These are phyloP conservation scores for Heritiera littoralis DNA, from an alignment of 345 rosid genomes.

Conservation along the genomic window DNA sequence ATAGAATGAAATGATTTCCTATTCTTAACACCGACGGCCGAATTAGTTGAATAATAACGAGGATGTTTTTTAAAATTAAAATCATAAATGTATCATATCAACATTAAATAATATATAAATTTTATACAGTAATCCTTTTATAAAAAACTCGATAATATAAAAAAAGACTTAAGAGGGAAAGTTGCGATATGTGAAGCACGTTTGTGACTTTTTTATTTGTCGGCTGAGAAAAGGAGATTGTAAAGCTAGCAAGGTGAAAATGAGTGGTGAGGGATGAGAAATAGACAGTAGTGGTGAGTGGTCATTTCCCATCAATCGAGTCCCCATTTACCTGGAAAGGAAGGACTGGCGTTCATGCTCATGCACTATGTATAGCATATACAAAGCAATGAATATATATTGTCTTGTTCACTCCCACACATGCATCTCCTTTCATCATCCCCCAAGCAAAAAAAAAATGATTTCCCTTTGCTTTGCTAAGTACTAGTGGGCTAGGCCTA, in stretches of 20 bases:
- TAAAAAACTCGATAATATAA: too few species aligned
- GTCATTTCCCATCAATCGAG: background rate
- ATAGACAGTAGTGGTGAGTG: background rate
- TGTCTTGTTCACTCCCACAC: background rate
- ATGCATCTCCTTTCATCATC: background rate
- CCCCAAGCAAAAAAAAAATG: background rate
- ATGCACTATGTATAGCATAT: background rate
- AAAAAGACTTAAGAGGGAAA: too few species aligned
- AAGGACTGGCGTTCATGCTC: background rate
- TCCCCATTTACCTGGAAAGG: background rate
- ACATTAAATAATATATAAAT: too few species aligned
- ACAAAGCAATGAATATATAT: background rate
- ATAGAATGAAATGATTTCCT: too few species aligned
- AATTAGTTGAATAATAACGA: too few species aligned
- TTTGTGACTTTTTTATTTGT: too few species aligned
- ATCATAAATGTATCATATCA: too few species aligned
- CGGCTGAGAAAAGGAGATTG: too few species aligned
- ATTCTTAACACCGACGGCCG: too few species aligned
- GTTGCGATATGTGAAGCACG: too few species aligned
- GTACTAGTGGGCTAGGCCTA: background rate
- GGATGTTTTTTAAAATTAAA: too few species aligned
- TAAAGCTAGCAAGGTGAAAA: background rate
- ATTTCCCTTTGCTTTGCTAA: background rate
- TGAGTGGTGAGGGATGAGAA: background rate
- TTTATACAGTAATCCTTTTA: too few species aligned